These are phyloP conservation scores for Talaromyces liani DNA, from an alignment of 495 filamentous ascomycete genomes.

Conservation along the genomic window DNA sequence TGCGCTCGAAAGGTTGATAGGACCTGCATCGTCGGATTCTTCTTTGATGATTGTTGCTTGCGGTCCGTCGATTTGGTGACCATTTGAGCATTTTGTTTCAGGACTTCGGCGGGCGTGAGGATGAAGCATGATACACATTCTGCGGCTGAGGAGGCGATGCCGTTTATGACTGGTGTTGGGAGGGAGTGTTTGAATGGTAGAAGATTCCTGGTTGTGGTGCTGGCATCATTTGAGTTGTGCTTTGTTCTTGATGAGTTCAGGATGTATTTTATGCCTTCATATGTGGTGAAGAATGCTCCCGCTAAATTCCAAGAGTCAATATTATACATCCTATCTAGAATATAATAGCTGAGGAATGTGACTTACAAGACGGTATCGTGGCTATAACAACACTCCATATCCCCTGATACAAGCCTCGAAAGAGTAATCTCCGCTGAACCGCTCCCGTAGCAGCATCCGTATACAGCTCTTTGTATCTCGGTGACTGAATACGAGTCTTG, in stretches of 20 bases:
- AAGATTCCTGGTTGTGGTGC: slow-evolving; percentile 38
- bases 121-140: slow-evolving; percentile 80
- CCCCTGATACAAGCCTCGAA: slow-evolving; percentile 79
- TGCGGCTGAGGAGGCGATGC: slow-evolving; percentile 61
- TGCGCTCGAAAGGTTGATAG: slow-evolving; percentile 45
- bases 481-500: slow-evolving; percentile 78
- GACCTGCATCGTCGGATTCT: slow-evolving; percentile 41
- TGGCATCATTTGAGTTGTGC: slow-evolving; percentile 23
- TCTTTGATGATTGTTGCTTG: neutral
- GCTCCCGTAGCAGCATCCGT: slow-evolving; percentile 43
- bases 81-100: slow-evolving; percentile 92
- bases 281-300: slow-evolving; percentile 84
- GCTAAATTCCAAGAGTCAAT: slow-evolving; percentile 36
- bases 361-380: slow-evolving; percentile 76
- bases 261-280: slow-evolving; percentile 66
- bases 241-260: slow-evolving; percentile 22
- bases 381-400: slow-evolving; percentile 82
- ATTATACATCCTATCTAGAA: neutral
- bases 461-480: slow-evolving; percentile 59
- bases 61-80: slow-evolving; percentile 13
- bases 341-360: neutral
- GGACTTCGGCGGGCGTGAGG: slow-evolving; percentile 80
- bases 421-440: slow-evolving; percentile 48
- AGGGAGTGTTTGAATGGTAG: slow-evolving; percentile 30
- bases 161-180: slow-evolving; percentile 59